These are phyloP conservation scores for Amphirosellinia nigrospora DNA, from an alignment of 495 filamentous ascomycete species.

Conservation along the genomic window DNA sequence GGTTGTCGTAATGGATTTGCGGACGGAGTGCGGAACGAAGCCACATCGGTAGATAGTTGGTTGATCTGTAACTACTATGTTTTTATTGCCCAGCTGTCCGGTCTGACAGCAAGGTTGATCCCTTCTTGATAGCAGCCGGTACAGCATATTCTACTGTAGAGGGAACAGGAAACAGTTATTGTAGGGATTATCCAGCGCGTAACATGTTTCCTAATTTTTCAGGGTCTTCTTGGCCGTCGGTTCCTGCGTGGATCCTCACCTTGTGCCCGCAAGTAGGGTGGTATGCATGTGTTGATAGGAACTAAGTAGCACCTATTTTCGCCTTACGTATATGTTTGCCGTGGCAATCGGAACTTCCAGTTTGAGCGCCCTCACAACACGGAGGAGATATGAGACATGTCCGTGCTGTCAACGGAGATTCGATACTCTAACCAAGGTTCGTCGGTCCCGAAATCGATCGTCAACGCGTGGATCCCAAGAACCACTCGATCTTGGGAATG, in stretches of 20 bases:
- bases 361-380: neutral
- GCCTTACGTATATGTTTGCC: neutral
- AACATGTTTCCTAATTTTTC: slow-evolving; percentile 4
- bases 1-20: neutral
- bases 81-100: neutral
- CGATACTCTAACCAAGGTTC: neutral
- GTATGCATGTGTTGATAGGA: neutral
- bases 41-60: neutral
- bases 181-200: neutral
- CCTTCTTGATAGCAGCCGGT: neutral
- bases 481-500: neutral
- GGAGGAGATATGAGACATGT: neutral
- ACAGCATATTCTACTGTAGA: neutral
- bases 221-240: neutral
- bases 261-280: neutral
- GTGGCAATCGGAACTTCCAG: neutral
- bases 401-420: neutral
- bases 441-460: slow-evolving; percentile 21
- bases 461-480: neutral
- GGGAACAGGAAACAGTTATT: neutral
- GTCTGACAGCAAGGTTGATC: slow-evolving; percentile 7
- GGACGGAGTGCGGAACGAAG: neutral
- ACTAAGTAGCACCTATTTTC: neutral
- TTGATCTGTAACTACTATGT: neutral
- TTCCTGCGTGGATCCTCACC: slow-evolving; percentile 4